These are phyloP conservation scores for Cystobasidium tubakii DNA, from an alignment of 768 basidiomycete species.

Conservation along the genomic window DNA sequence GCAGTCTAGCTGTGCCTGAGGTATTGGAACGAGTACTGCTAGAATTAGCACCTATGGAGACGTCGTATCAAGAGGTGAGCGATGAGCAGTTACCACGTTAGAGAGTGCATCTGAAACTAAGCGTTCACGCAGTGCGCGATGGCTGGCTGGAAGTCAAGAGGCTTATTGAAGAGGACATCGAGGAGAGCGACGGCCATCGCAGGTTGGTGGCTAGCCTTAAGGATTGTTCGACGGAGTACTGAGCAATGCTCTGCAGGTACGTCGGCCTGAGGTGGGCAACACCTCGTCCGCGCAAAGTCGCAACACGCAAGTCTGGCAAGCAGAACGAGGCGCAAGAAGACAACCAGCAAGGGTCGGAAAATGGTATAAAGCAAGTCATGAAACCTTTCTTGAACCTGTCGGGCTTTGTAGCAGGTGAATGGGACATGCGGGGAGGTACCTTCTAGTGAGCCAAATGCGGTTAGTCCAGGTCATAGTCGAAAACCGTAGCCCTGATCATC, in stretches of 20 bases:
- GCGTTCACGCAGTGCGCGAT: neutral
- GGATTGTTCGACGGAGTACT: too few relatives aligned
- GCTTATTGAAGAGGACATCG: slow-evolving; percentile 13
- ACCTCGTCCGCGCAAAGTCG: slow-evolving; percentile 5
- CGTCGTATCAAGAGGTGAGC: neutral
- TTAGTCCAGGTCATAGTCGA: neutral
- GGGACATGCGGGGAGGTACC: neutral
- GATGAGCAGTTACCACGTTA: neutral
- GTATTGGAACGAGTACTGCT: slow-evolving; percentile 19
- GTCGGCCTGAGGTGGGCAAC: slow-evolving; percentile 13
- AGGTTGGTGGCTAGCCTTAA: neutral
- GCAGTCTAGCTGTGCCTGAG: slow-evolving; percentile 20
- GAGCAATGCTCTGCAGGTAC: neutral
- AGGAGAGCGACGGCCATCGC: neutral
- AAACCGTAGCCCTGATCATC: too few relatives aligned
- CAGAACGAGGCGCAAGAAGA: neutral
- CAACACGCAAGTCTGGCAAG: neutral
- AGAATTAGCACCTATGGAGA: neutral
- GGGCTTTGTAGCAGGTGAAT: slow-evolving; percentile 14
- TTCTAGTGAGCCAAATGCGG: slow-evolving; percentile 15
- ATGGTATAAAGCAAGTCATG: neutral
- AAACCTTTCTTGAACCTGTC: slow-evolving; percentile 4
- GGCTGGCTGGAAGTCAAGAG: slow-evolving; percentile 7
- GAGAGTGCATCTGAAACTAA: too few relatives aligned
- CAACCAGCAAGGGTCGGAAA: neutral